These are phyloP conservation scores for Calonectria pseudoturangicola DNA, from an alignment of 2,329 filamentous ascomycete genomes.

Conservation along the genomic window DNA sequence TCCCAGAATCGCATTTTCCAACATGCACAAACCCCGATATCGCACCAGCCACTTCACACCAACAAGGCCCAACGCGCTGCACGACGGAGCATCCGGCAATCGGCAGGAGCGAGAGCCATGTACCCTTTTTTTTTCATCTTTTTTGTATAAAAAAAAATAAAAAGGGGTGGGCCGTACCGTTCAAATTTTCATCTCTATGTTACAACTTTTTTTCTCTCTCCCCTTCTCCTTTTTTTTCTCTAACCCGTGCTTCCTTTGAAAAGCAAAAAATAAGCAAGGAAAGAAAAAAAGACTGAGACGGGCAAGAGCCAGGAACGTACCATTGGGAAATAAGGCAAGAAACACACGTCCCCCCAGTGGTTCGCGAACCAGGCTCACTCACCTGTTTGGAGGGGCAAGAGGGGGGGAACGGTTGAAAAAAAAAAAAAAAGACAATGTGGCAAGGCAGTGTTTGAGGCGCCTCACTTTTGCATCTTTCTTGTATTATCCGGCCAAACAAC, in stretches of 20 bases:
- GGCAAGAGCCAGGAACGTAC: neutral
- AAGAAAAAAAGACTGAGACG: too few species aligned
- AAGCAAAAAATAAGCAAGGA: neutral
- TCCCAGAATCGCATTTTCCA: slow-evolving; percentile 10
- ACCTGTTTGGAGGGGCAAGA: slow-evolving; percentile 13
- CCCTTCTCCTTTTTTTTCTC: too few species aligned
- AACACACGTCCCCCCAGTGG: slow-evolving; percentile 4
- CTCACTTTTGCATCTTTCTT: slow-evolving; percentile 24
- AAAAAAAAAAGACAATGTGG: slow-evolving; percentile 22
- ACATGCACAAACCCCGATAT: slow-evolving; percentile 18
- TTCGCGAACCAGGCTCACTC: slow-evolving; percentile 16
- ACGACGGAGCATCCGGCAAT: slow-evolving; percentile 18
- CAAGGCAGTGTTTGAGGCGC: slow-evolving; percentile 17
- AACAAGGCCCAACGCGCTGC: neutral
- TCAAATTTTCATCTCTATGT: neutral
- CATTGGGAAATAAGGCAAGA: slow-evolving; percentile 1
- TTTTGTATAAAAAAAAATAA: neutral
- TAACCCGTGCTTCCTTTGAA: neutral
- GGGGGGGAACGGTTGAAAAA: slow-evolving; percentile 6
- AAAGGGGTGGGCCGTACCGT: neutral
- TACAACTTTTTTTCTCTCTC: neutral
- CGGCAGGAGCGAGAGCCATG: neutral
- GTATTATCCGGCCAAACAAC: slow-evolving; percentile 21
- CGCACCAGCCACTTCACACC: slow-evolving; percentile 8
- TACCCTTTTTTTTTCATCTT: neutral